Evolutionary conservation across 2,329 filamentous ascomycete species (phyloP).

Genomic region (Penicillium occitanis): DNA sequence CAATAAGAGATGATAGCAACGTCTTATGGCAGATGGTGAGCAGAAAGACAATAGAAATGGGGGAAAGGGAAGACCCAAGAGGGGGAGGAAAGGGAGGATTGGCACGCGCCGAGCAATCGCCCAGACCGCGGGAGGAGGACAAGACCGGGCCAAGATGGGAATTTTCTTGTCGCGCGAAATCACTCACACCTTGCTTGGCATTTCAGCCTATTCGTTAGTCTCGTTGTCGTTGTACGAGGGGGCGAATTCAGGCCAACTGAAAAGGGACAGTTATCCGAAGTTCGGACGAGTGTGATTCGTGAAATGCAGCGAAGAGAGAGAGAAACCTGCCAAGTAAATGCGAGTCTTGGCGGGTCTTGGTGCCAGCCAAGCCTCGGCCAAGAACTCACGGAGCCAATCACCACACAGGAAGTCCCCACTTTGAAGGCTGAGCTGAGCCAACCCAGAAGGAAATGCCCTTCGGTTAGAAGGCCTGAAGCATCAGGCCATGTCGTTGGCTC

Average conservation of each 20-base stretch:
- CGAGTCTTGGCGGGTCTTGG: conserved; percentile 11
- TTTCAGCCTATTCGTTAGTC: not conserved
- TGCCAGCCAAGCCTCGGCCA: conserved; percentile 17
- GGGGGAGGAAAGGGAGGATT: conserved; percentile 24
- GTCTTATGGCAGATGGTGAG: not conserved
- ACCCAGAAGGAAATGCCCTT: not conserved
- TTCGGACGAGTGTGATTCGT: not conserved
- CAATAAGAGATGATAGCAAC: not conserved
- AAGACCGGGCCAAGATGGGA: conserved; percentile 34
- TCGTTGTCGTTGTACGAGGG: not conserved
- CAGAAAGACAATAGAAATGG: conserved; percentile 12
- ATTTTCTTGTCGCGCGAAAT: conserved; percentile 1
- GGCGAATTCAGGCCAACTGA: conserved; percentile 18
- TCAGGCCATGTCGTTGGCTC: not conserved
- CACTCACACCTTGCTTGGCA: conserved; percentile 25
- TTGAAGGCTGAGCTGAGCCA: not conserved
- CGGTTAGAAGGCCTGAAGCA: not conserved
- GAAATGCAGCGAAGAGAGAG: not conserved
- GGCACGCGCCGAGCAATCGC: conserved; percentile 36
- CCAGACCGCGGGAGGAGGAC: conserved; percentile 37
- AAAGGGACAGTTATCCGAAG: not conserved
- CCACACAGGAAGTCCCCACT: not conserved
- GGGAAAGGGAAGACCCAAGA: conserved; percentile 14
- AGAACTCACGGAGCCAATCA: conserved; percentile 17
- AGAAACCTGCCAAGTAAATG: not conserved